Evolutionary conservation across 2,329 filamentous ascomycete genomes (phyloP).

Genomic region (Rugonectria rugulosa): DNA sequence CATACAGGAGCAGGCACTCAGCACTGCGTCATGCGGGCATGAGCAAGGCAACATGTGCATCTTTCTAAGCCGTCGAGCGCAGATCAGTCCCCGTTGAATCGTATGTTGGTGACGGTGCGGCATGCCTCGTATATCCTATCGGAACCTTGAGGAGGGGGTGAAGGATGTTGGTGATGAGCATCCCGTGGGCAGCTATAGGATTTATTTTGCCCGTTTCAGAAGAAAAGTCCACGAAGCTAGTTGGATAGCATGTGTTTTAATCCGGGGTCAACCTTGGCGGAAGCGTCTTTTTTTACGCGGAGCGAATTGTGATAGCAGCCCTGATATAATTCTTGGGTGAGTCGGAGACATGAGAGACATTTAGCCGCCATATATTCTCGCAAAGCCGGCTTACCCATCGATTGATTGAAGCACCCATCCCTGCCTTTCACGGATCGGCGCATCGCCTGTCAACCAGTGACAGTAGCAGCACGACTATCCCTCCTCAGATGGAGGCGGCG

Average conservation of each 20-base stretch:
- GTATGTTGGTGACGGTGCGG: background rate
- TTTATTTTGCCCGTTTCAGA: no score
- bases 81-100: background rate
- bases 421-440: conserved; percentile 18
- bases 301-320: background rate
- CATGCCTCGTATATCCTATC: background rate
- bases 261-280: no score
- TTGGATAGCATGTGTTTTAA: no score
- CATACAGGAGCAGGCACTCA: background rate
- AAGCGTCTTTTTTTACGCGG: background rate
- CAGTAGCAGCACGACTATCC: conserved; percentile 17
- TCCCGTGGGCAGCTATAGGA: no score
- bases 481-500: conserved; percentile 11
- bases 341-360: background rate
- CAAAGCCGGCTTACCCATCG: conserved; percentile 10
- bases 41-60: background rate
- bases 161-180: background rate
- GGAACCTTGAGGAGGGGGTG: background rate
- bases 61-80: background rate
- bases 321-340: background rate
- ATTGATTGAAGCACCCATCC: conserved; percentile 8
- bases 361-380: conserved; percentile 8
- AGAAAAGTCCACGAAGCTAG: no score
- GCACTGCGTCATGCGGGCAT: conserved; percentile 7
- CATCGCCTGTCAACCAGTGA: conserved; percentile 15